These are phyloP conservation scores for Colletotrichum acutatum DNA, from an alignment of 2,329 filamentous ascomycete genomes.

Conservation along the genomic window DNA sequence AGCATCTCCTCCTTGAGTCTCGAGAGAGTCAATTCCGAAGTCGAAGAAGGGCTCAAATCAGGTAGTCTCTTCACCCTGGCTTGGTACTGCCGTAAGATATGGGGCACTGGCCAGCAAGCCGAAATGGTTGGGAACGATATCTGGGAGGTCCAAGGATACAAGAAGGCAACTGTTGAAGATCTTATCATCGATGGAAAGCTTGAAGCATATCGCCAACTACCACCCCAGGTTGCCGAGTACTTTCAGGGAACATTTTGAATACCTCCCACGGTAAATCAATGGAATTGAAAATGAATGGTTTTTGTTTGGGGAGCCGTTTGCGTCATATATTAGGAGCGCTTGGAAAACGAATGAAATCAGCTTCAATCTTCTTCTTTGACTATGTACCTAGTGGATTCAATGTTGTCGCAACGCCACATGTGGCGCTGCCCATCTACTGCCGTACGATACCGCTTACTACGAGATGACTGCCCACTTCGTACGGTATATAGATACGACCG, in stretches of 20 bases:
- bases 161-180: constrained; percentile 38
- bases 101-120: constrained; percentile 39
- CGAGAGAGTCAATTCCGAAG: constrained; percentile 39
- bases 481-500: too few species aligned
- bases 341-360: too few species aligned
- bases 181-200: constrained; percentile 39
- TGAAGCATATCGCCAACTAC: constrained; percentile 39
- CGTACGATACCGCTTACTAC: too few species aligned
- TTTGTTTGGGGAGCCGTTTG: too few species aligned
- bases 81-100: constrained; percentile 43
- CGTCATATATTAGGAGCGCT: too few species aligned
- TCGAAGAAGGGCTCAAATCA: constrained; percentile 36
- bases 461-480: too few species aligned
- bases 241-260: background rate
- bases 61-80: constrained; percentile 37
- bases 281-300: too few species aligned
- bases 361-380: too few species aligned
- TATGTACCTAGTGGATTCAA: too few species aligned
- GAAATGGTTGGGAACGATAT: constrained; percentile 38
- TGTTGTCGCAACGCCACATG: too few species aligned
- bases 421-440: too few species aligned
- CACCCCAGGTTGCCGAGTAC: constrained; percentile 34
- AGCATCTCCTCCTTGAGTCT: constrained; percentile 35
- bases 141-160: constrained; percentile 41
- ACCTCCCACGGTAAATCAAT: too few species aligned